Percentiles rank a stretch among this genome's conserved stretches.
Evolutionary conservation across 2,329 filamentous ascomycete genomes (phyloP).

Genomic region (Fusarium irregulare): DNA sequence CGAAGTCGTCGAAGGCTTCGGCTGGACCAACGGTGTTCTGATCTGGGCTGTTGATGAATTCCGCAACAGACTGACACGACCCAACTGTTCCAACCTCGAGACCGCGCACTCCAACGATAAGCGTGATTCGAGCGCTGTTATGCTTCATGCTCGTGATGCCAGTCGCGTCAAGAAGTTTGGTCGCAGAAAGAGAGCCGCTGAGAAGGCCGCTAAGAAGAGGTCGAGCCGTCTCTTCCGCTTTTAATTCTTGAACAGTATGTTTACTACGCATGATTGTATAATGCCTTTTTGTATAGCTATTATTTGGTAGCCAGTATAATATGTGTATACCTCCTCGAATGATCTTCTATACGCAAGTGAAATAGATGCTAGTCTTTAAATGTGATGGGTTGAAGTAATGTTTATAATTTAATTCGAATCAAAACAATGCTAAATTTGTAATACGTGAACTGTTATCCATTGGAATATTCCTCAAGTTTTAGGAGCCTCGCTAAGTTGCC

Average conservation of each 20-base stretch:
- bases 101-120: slow-evolving; percentile 53
- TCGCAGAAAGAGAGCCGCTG: slow-evolving; percentile 27
- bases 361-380: neutral
- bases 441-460: too few species aligned
- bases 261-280: slow-evolving; percentile 6
- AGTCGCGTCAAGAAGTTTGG: slow-evolving; percentile 62
- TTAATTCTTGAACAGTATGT: neutral
- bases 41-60: slow-evolving; percentile 75
- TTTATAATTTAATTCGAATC: neutral
- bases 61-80: slow-evolving; percentile 63
- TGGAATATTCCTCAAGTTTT: neutral
- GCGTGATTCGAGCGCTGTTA: slow-evolving; percentile 56
- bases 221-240: slow-evolving; percentile 27
- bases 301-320: slow-evolving; percentile 2
- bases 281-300: neutral
- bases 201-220: slow-evolving; percentile 26
- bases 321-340: neutral
- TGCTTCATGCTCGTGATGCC: slow-evolving; percentile 60
- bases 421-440: neutral
- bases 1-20: slow-evolving; percentile 75
- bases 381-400: neutral
- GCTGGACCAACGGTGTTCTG: slow-evolving; percentile 76
- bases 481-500: neutral
- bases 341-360: neutral
- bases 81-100: slow-evolving; percentile 65